Base-by-base conservation (phyloP, 768 basidiomycete species). In the Russula griseocarnosa region DNA sequence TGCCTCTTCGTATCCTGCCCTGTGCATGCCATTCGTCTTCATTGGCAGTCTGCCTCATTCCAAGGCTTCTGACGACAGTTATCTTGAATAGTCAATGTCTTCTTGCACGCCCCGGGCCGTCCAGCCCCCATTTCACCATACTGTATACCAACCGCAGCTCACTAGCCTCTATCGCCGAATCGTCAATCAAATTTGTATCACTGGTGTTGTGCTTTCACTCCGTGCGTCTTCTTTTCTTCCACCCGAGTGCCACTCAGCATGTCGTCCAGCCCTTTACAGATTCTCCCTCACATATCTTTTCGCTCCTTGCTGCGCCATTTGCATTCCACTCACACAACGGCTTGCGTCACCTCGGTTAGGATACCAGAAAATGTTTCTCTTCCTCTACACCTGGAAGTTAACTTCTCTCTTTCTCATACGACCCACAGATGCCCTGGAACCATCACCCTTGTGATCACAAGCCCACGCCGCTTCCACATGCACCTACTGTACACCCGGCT, bases 121-220 rank as follows among this genome's bases (percentile, higher is more conserved):
- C 83, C 66, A 91, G 89, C 71, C 97, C 97, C 10, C 95, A 98
- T 75, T 90, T 94, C 73, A 94, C 94, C 61, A 98, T 99, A 76
- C n/a, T n/a, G n/a, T 99, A 76, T 99, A 99, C 78, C 88, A 95
- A 72, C 90, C 89, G 2, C 92, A 98, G 76, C 76, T 98, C 53
- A 98, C 96, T 40, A 60, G 81, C 77, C 5, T 97, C 94, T 20
- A 93, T 96, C 70, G 85, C 82, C 46, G n/a, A 88, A 98, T 77
- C 90, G 97, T 74, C n/a, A n/a, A n/a, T n/a, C n/a, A n/a, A n/a
- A n/a, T n/a, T n/a, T n/a, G n/a, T n/a, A 74, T 82, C n/a, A 90
- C 94, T 13, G 97, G 96, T 63, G 82, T 76, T 9, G 91, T 79
- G 11, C 82, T 99, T 55, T 88, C 90, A 65, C 85, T 81, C 55